Percentiles rank a stretch among this genome's conserved stretches.
Conservation (phyloP, 2,329 filamentous ascomycete species). For the Pezicula carpinea region DNA sequence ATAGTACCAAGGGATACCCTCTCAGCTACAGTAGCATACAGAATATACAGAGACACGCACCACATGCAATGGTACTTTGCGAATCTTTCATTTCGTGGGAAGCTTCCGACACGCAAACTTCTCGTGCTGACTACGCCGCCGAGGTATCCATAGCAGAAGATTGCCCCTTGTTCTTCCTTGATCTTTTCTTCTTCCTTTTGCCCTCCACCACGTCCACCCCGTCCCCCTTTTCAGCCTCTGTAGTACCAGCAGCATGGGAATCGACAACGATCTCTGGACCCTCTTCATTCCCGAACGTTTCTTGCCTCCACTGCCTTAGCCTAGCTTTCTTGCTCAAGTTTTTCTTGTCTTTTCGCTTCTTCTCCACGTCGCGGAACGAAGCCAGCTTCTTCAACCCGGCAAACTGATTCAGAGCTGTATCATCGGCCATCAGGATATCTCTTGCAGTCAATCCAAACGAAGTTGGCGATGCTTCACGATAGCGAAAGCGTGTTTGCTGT, state of each 20-base stretch:
- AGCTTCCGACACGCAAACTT: too few relatives aligned
- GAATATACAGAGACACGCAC: too few relatives aligned
- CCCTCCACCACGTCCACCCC: conserved; percentile 35
- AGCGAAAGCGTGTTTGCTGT: conserved; percentile 64
- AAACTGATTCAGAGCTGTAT: conserved; percentile 81
- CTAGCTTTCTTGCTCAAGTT: conserved; percentile 87
- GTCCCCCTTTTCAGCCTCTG: conserved; percentile 16
- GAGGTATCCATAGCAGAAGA: background rate
- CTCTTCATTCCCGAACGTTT: conserved; percentile 52
- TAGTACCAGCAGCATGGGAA: conserved; percentile 15
- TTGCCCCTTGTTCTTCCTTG: conserved; percentile 32
- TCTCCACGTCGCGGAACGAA: conserved; percentile 78
- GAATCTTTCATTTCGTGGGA: too few relatives aligned
- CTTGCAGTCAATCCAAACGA: conserved; percentile 83
- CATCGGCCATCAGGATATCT: conserved; percentile 87
- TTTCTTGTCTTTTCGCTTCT: conserved; percentile 87
- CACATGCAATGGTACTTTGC: too few relatives aligned
- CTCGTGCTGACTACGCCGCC: too few relatives aligned
- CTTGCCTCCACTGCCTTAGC: conserved; percentile 76
- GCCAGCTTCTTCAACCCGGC: conserved; percentile 94
- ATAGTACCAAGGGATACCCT: too few relatives aligned
- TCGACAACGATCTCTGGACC: conserved; percentile 29
- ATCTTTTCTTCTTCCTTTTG: conserved; percentile 48
- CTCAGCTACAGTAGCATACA: too few relatives aligned
- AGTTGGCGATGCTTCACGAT: conserved; percentile 88